Base-by-base conservation (phyloP, 2,329 filamentous ascomycete species). In the Aureobasidium vineae region DNA sequence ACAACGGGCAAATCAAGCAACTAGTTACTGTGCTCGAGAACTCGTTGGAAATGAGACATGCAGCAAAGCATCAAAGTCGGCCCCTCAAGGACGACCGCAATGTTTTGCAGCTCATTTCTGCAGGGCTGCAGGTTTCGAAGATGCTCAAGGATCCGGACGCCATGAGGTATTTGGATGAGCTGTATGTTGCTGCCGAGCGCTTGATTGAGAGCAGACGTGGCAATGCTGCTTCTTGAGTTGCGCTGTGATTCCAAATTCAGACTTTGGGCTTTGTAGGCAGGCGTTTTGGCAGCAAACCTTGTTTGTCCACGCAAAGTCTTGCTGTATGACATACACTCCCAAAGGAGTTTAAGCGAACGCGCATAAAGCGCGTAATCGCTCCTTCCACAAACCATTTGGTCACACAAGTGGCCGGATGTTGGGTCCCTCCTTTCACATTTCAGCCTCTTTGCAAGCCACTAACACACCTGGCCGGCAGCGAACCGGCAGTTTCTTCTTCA, bases 11-110 rank as follows among this genome's bases (percentile, higher is more conserved):
- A 79, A 96, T 96, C 79, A 95, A 94, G 79, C 91, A 95, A 77
- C 88, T 96, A 77, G 90, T 95, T 70, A 95, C 91, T 49, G 90
- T 95, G 36, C 80, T 96, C 72, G 91, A 96, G 75, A 96, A 95
- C 78, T 93, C 90, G 56, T 81, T 96, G 73, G 91, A 94, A 80
- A 93, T 93, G 90, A 85, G 91, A 69, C 90, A 94, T 77, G 90
- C 90, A 67, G 89, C 90, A 57, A 92, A 92, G 77, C 89, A 93
- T 78, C 90, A 93, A 78, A 90, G 88, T 70, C 86, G 91, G 68
- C 90, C 90, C 23, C 83, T 93, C 70, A 95, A 94, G 81, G 91
- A 96, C 80, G 91, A 96, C 79, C 85, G 91, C 72, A 94, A 95
- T 77, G 91, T 96, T 69, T 83, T 96, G 67, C 91, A 96, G 79